These are phyloP conservation scores for Calonectria pseudoreteaudii DNA, from an alignment of 2,329 filamentous ascomycete species.

Conservation along the genomic window DNA sequence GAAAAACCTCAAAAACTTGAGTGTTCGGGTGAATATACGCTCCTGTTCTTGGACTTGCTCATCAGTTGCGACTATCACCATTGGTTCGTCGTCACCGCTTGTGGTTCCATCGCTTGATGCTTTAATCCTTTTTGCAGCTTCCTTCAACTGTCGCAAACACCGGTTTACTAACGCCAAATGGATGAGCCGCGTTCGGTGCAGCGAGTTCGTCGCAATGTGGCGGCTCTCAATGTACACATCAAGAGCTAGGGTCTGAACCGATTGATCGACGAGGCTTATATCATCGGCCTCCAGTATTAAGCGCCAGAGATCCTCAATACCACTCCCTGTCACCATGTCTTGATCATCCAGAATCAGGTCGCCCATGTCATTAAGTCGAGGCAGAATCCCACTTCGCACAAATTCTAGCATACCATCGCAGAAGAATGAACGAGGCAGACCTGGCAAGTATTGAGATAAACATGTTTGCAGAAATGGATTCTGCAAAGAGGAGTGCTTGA, in stretches of 20 bases:
- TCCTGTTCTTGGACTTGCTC: constrained; percentile 62
- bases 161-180: constrained; percentile 80
- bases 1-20: constrained; percentile 76
- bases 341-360: constrained; percentile 64
- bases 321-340: constrained; percentile 63
- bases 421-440: constrained; percentile 67
- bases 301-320: constrained; percentile 82
- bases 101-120: constrained; percentile 55
- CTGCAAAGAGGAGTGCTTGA: constrained; percentile 55
- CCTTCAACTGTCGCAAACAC: constrained; percentile 77
- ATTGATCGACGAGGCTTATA: constrained; percentile 73
- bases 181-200: constrained; percentile 63
- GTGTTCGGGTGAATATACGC: constrained; percentile 74
- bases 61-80: constrained; percentile 63
- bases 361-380: constrained; percentile 57
- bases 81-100: constrained; percentile 63
- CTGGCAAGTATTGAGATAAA: constrained; percentile 67
- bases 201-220: constrained; percentile 62
- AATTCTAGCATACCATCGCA: constrained; percentile 73
- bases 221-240: constrained; percentile 75
- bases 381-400: constrained; percentile 63
- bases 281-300: constrained; percentile 78
- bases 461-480: constrained; percentile 69
- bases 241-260: constrained; percentile 76
- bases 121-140: constrained; percentile 68